Base-by-base conservation (phyloP, 257 asterid species). In the Salvia splendens region DNA sequence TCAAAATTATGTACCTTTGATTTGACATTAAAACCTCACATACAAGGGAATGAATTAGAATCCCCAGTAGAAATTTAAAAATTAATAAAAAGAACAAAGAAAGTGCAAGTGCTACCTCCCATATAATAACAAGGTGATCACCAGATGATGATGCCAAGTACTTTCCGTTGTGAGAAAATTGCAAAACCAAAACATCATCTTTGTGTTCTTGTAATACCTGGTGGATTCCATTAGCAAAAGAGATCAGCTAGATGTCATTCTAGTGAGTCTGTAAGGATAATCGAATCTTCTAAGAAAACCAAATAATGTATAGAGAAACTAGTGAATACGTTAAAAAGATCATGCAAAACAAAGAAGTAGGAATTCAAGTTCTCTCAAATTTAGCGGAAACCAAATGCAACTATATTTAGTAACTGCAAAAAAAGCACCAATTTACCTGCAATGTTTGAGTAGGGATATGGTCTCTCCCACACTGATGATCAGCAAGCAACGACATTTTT, bases 131-230 rank as follows among this genome's bases (percentile, higher is more conserved):
- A 11, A 83, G 75, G 73, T 71, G 65, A 76, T 87, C 95, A 63
- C 78, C 81, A 63, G 95, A 85, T 46, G 95, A 84, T 5, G 95
- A 90, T 35, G 95, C 97, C 78, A 90, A 77, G 76, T 84, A 90
- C 79, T 83, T 84, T 60, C 97, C 97, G 64, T 76, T 77, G 69
- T 87, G 87, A 68, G 97, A 86, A 77, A 90, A 90, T 71, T 87
- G 90, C 87, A 90, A 77, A 79, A 80, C 80, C 96, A 95, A 87
- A 66, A 90, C 85, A 77, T 90, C 96, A 71, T 78, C 86, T 12
- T 54, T 65, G 77, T 90, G 97, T 53, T 80, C 95, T 53, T 67
- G 70, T 62, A 87, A 68, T 79, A 86, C 79, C 95, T 90, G 87
- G 77, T 59, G 61, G 30, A 24, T 24, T 24, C 73, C 38, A 62